These are phyloP conservation scores for Colletotrichum noveboracense DNA, from an alignment of 2,329 filamentous ascomycete species.

Conservation along the genomic window DNA sequence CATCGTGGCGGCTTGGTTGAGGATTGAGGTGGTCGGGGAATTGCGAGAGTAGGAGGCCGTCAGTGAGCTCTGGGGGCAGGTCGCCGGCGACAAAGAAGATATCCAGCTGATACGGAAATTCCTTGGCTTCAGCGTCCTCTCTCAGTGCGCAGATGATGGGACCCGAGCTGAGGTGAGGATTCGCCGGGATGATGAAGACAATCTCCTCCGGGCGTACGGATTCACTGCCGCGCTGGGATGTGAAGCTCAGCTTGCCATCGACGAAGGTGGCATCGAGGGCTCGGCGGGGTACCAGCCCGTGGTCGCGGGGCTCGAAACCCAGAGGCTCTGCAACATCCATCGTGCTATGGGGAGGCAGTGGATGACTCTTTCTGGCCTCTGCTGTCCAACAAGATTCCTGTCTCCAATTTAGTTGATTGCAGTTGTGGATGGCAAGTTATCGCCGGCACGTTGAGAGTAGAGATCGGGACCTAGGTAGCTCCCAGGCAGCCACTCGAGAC, in stretches of 20 bases:
- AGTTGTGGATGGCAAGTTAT: not conserved
- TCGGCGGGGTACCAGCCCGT: conserved; percentile 7
- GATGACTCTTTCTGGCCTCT: not conserved
- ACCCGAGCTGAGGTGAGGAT: not conserved
- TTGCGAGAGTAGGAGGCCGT: conserved; percentile 37
- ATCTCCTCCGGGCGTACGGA: conserved; percentile 26
- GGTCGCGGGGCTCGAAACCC: conserved; percentile 8
- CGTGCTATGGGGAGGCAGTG: not conserved
- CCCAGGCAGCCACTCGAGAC: not conserved
- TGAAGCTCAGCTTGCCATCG: conserved; percentile 17
- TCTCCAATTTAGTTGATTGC: not conserved
- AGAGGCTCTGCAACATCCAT: not conserved
- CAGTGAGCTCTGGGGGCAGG: conserved; percentile 41
- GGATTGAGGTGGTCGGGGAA: conserved; percentile 43
- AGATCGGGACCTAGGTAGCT: not conserved
- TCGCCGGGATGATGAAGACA: conserved; percentile 25
- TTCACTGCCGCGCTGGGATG: not conserved
- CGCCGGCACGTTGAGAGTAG: not conserved
- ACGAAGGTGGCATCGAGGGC: conserved; percentile 11
- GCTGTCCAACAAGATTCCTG: not conserved
- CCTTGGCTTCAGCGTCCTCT: conserved; percentile 33
- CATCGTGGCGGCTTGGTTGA: conserved; percentile 17
- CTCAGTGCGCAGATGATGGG: conserved; percentile 42
- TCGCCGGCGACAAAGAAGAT: conserved; percentile 31
- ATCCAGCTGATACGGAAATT: conserved; percentile 31